Evolutionary conservation across 495 filamentous ascomycete genomes (phyloP).

Genomic region (Astrothelium macrocarpum): DNA sequence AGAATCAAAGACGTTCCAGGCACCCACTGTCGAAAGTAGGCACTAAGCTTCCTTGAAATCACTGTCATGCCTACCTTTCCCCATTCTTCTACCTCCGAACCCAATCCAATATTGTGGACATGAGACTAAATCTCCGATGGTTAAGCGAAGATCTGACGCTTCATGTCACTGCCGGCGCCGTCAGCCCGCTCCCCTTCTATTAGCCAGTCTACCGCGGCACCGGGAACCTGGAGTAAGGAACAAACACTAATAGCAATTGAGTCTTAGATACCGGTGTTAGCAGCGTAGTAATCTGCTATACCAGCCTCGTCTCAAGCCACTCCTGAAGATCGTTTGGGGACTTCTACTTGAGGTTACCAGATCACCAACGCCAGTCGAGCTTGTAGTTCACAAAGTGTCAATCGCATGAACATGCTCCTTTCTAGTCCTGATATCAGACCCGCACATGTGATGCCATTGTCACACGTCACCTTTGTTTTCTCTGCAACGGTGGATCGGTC

Average conservation of each 20-base stretch:
- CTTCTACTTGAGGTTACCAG: neutral
- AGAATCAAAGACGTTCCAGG: too few species aligned
- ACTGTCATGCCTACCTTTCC: neutral
- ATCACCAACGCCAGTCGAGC: neutral
- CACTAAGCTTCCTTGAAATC: neutral
- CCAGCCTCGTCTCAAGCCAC: slow-evolving; percentile 5
- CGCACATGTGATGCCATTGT: neutral
- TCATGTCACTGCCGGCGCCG: neutral
- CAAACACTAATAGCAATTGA: neutral
- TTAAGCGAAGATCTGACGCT: neutral
- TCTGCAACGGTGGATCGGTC: neutral
- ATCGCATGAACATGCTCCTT: neutral
- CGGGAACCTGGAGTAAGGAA: neutral
- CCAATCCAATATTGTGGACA: slow-evolving; percentile 6
- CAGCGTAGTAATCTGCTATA: neutral
- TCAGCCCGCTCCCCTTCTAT: neutral
- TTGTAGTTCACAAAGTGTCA: neutral
- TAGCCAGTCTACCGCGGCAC: neutral
- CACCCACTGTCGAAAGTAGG: too few species aligned
- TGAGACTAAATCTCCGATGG: slow-evolving; percentile 3
- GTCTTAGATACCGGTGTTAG: neutral
- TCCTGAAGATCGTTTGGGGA: neutral
- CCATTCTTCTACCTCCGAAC: neutral
- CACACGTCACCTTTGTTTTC: slow-evolving; percentile 4
- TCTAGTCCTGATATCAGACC: neutral